A percentile compares a stretch with the other conserved stretches of the same genome.
Conservation (phyloP, 805 yeast species). For the Saccharomycopsis malanga region DNA sequence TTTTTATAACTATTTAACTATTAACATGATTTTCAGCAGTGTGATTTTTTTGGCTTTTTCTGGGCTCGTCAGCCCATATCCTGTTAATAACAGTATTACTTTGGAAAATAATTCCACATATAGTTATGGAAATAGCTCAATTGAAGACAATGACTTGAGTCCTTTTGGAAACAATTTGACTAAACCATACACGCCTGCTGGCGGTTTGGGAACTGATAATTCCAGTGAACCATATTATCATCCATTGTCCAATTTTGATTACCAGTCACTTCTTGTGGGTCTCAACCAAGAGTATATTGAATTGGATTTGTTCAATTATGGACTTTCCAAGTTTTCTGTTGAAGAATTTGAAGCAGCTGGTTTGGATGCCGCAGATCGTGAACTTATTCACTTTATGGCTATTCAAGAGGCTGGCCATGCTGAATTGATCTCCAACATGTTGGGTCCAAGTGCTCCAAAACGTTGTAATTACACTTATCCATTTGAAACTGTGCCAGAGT, state of each 20-base stretch:
- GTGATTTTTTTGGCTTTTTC: too few species aligned
- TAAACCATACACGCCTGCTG: background rate
- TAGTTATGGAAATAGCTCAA: too few species aligned
- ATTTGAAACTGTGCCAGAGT: slow-evolving; percentile 1
- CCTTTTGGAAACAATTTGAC: too few species aligned
- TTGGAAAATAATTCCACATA: too few species aligned
- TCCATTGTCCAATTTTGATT: background rate
- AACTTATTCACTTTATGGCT: background rate
- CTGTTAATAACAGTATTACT: too few species aligned
- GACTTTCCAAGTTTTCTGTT: background rate
- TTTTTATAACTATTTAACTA: too few species aligned
- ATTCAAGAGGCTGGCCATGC: slow-evolving; percentile 2
- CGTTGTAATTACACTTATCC: background rate
- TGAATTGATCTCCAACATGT: slow-evolving; percentile 1
- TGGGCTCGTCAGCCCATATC: too few species aligned
- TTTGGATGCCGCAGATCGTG: background rate
- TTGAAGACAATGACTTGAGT: too few species aligned
- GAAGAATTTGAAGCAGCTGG: background rate
- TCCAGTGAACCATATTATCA: background rate
- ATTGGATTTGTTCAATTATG: slow-evolving; percentile 1
- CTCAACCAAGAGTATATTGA: slow-evolving; percentile 1
- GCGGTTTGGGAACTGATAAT: background rate
- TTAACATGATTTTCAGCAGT: too few species aligned
- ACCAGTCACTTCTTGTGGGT: background rate
- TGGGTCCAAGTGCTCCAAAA: background rate